Evolutionary conservation across 75 land plant genomes (phyloP).

Genomic region (Larix kaempferi): DNA sequence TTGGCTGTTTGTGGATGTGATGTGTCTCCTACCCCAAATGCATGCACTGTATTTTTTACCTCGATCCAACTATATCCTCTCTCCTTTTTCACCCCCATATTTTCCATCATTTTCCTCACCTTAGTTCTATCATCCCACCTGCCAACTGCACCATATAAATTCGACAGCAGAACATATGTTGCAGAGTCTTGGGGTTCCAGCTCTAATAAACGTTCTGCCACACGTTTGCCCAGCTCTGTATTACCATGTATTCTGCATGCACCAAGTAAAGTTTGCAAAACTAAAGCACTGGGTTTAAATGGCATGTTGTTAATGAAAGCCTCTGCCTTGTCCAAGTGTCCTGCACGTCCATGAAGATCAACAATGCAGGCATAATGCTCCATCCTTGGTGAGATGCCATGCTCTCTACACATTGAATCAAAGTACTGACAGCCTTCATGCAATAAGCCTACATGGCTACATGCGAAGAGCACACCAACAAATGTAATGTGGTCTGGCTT

Average conservation of each 20-base stretch:
- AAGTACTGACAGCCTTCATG: conserved; percentile 27
- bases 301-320: conserved; percentile 28
- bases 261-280: conserved; percentile 36
- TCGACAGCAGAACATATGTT: conserved; percentile 20
- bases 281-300: conserved; percentile 7
- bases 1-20: not conserved
- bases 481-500: conserved; percentile 51
- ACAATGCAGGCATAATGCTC: conserved; percentile 45
- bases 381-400: conserved; percentile 24
- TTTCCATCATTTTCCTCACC: conserved; percentile 13
- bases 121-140: conserved; percentile 11
- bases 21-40: not conserved
- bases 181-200: conserved; percentile 24
- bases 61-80: conserved; percentile 10
- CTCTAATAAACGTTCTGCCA: conserved; percentile 17
- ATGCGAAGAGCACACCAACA: conserved; percentile 42
- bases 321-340: conserved; percentile 27
- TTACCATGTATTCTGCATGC: conserved; percentile 35
- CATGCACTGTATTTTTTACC: not conserved
- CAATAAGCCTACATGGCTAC: conserved; percentile 30
- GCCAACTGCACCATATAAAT: conserved; percentile 23
- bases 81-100: conserved; percentile 6
- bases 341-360: conserved; percentile 47
- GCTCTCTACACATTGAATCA: conserved; percentile 18
- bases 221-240: conserved; percentile 21